Evolutionary conservation across 1,284 basidiomycete species (phyloP).

Genomic region (Mycosarcoma mackinlayi): DNA sequence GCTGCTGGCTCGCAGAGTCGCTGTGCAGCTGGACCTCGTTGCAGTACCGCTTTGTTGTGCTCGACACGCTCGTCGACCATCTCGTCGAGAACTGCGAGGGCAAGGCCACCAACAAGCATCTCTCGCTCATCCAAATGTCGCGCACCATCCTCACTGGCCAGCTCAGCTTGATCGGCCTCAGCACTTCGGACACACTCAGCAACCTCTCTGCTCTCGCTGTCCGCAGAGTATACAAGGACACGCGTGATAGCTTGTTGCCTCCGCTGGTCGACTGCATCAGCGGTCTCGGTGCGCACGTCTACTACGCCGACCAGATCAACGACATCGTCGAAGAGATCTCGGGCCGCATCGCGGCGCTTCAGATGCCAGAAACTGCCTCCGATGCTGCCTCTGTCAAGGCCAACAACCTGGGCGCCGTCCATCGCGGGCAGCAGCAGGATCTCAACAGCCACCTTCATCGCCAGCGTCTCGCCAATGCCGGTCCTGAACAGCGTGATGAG

Average conservation of each 20-base stretch:
- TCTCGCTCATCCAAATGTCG: slow-evolving; percentile 82
- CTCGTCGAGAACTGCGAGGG: slow-evolving; percentile 78
- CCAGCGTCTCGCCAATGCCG: slow-evolving; percentile 55
- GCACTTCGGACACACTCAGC: slow-evolving; percentile 85
- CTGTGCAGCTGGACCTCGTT: slow-evolving; percentile 86
- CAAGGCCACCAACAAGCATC: slow-evolving; percentile 74
- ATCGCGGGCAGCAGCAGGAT: slow-evolving; percentile 34
- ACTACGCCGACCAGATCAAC: slow-evolving; percentile 95
- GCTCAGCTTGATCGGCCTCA: slow-evolving; percentile 86
- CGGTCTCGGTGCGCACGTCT: slow-evolving; percentile 86
- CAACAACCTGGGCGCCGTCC: slow-evolving; percentile 69
- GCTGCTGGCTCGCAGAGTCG: slow-evolving; percentile 83
- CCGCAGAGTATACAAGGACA: slow-evolving; percentile 74
- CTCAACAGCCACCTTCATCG: slow-evolving; percentile 45
- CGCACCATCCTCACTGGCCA: slow-evolving; percentile 82
- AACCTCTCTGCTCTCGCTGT: slow-evolving; percentile 75
- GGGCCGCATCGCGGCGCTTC: slow-evolving; percentile 78
- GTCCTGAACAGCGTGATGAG: slow-evolving; percentile 72
- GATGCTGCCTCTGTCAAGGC: slow-evolving; percentile 35
- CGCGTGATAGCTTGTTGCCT: slow-evolving; percentile 76
- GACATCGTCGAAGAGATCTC: slow-evolving; percentile 89
- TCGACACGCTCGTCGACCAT: slow-evolving; percentile 84
- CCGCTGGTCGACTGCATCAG: slow-evolving; percentile 82
- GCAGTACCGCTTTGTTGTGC: slow-evolving; percentile 90
- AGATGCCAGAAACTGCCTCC: slow-evolving; percentile 74